Conservation (phyloP, 2,329 filamentous ascomycete species). For the Diaporthe amygdali region DNA sequence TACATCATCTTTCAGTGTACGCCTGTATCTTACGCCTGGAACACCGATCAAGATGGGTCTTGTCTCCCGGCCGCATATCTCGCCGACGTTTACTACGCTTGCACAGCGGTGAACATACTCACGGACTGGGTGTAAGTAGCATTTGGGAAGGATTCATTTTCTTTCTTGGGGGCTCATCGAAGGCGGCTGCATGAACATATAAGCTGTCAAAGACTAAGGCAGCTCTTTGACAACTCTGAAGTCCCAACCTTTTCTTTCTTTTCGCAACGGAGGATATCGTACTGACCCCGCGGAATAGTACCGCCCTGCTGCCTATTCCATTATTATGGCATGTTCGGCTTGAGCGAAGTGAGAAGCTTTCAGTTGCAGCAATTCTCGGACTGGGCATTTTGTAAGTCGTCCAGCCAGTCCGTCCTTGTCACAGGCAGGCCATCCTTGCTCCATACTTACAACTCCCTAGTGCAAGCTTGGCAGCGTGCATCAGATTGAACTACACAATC, state of each 20-base stretch:
- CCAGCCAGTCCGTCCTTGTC: not conserved
- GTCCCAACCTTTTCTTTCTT: not conserved
- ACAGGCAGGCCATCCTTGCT: not conserved
- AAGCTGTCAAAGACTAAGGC: not conserved
- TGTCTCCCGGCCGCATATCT: slow-evolving; percentile 21
- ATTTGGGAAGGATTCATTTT: not conserved
- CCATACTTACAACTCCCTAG: not conserved
- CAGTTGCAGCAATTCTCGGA: slow-evolving; percentile 22
- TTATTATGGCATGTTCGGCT: slow-evolving; percentile 23
- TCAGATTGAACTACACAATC: slow-evolving; percentile 24
- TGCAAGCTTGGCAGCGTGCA: slow-evolving; percentile 24
- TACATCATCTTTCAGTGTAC: slow-evolving; percentile 25
- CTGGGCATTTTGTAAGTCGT: slow-evolving; percentile 24
- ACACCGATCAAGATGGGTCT: slow-evolving; percentile 16
- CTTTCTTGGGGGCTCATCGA: no score
- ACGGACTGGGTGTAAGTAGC: slow-evolving; percentile 20
- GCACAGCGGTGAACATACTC: slow-evolving; percentile 21
- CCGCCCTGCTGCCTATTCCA: slow-evolving; percentile 18
- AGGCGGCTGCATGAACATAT: no score
- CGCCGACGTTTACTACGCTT: slow-evolving; percentile 21
- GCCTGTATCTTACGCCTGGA: slow-evolving; percentile 24
- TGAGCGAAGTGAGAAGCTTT: slow-evolving; percentile 23
- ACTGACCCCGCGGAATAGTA: not conserved
- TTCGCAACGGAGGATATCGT: not conserved
- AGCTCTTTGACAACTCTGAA: not conserved